These are phyloP conservation scores for Sugiyamaella pinicola DNA, from an alignment of 1,139 yeast genomes.

Conservation along the genomic window DNA sequence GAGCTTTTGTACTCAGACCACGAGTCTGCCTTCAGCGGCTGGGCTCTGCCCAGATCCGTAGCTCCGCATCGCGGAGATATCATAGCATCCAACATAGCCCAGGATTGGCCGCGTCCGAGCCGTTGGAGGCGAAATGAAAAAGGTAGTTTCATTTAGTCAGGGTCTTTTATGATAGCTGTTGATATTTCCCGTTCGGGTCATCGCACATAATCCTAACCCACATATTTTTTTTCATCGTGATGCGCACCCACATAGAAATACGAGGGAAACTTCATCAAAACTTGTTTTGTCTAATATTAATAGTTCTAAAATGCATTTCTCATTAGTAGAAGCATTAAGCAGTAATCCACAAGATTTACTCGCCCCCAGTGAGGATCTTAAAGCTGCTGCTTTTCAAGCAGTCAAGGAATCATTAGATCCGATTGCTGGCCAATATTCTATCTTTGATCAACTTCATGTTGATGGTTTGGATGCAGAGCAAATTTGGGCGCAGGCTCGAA, in stretches of 20 bases:
- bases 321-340: constrained; percentile 27
- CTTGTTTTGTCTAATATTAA: background rate
- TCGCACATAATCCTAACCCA: constrained; percentile 11
- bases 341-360: constrained; percentile 39
- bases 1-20: too few species aligned
- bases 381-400: constrained; percentile 42
- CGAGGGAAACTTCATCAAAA: too few species aligned
- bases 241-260: too few species aligned
- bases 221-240: constrained; percentile 7
- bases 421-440: constrained; percentile 61
- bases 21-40: too few species aligned
- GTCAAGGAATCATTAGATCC: constrained; percentile 68
- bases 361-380: constrained; percentile 34
- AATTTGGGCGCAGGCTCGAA: constrained; percentile 90
- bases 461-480: constrained; percentile 91
- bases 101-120: too few species aligned
- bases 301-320: constrained; percentile 7
- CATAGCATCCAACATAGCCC: too few species aligned
- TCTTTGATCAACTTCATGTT: constrained; percentile 76
- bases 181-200: background rate
- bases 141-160: background rate
- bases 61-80: too few species aligned
- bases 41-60: too few species aligned
- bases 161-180: background rate
- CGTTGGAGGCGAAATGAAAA: too few species aligned